Percentiles rank a stretch among this genome's conserved stretches.
Evolutionary conservation across 75 land plant species (phyloP).

Genomic region (Sequoia sempervirens): DNA sequence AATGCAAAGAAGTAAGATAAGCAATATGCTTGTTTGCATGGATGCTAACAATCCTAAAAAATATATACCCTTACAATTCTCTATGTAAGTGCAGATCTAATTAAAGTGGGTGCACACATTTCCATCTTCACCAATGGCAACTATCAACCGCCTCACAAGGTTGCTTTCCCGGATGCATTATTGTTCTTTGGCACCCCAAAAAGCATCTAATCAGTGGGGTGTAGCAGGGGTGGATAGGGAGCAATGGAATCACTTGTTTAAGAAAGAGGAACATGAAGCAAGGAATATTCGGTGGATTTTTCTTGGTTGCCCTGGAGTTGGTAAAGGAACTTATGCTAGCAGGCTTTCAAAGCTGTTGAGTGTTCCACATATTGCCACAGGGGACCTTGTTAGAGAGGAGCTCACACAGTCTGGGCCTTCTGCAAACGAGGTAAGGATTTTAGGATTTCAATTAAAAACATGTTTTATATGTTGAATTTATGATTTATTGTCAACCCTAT

Average conservation of each 20-base stretch:
- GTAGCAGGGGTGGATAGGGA: constrained; percentile 12
- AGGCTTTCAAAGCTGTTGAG: constrained; percentile 61
- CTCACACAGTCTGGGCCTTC: constrained; percentile 59
- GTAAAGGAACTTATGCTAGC: constrained; percentile 95
- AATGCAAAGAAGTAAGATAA: neutral
- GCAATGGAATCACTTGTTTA: constrained; percentile 1
- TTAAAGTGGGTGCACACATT: neutral
- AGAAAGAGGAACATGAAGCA: constrained; percentile 17
- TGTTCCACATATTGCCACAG: constrained; percentile 96
- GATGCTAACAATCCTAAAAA: neutral
- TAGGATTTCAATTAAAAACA: neutral
- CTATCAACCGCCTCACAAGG: constrained; percentile 21
- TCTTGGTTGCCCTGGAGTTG: constrained; percentile 96
- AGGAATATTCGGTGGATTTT: constrained; percentile 78
- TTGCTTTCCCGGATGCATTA: neutral
- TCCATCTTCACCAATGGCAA: constrained; percentile 27
- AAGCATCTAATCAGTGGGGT: constrained; percentile 3
- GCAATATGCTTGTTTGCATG: neutral
- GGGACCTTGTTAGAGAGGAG: constrained; percentile 85
- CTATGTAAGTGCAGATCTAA: neutral
- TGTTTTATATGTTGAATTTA: neutral
- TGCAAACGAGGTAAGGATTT: constrained; percentile 29
- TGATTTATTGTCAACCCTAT: neutral
- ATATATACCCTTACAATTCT: neutral
- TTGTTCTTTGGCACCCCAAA: constrained; percentile 6